These are phyloP conservation scores for Dioscorea alata DNA, from an alignment of 106 monocot genomes.

Conservation along the genomic window DNA sequence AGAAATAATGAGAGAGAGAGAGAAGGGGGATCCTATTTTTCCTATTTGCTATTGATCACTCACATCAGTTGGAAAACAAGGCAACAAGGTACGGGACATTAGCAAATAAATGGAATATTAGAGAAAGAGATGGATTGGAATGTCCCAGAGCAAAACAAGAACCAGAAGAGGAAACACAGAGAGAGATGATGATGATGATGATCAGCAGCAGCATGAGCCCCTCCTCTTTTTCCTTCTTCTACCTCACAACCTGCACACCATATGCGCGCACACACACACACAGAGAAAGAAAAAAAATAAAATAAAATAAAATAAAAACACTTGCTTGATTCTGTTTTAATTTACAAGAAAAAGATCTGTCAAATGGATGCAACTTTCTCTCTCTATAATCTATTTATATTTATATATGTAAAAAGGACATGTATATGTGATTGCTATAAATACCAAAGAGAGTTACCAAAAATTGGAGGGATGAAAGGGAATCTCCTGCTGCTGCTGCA, in stretches of 20 bases:
- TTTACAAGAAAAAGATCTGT: conserved; percentile 3
- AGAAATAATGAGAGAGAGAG: background rate
- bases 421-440: conserved; percentile 12
- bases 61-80: conserved; percentile 66
- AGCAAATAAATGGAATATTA: conserved; percentile 81
- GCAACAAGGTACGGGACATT: conserved; percentile 55
- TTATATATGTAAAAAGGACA: background rate
- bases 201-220: conserved; percentile 4
- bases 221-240: conserved; percentile 31
- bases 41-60: conserved; percentile 38
- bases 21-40: background rate
- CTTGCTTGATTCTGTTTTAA: background rate
- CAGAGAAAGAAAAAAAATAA: background rate
- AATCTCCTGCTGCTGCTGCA: conserved; percentile 38
- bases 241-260: conserved; percentile 15
- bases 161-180: conserved; percentile 25
- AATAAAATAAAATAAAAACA: background rate
- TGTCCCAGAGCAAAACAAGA: conserved; percentile 34
- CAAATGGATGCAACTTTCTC: background rate
- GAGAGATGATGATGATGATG: conserved; percentile 1
- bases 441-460: conserved; percentile 9
- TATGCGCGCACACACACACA: background rate
- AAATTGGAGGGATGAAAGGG: conserved; percentile 21
- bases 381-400: background rate
- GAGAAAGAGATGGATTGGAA: conserved; percentile 41